Percentiles rank a stretch among this genome's conserved stretches.
These are phyloP conservation scores for Sapria himalayana DNA, from an alignment of 345 rosid species.

Conservation along the genomic window DNA sequence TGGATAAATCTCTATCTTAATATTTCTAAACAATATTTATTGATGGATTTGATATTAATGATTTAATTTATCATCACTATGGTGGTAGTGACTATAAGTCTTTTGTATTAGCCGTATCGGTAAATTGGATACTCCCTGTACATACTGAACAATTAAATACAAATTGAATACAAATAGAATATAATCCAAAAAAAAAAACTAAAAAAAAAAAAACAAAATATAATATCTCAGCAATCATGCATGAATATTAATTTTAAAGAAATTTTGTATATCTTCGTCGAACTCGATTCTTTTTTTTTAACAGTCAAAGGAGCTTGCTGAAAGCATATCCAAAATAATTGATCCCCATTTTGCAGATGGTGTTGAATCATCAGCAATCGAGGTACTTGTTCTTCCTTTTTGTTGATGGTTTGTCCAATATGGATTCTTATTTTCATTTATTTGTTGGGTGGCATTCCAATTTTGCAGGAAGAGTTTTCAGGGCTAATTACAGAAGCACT, in stretches of 20 bases:
- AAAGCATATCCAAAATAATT: constrained; percentile 75
- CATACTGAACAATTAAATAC: too few species aligned
- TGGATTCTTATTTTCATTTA: constrained; percentile 7
- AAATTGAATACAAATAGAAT: too few species aligned
- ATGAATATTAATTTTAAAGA: neutral
- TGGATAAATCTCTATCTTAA: too few species aligned
- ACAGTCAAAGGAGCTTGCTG: constrained; percentile 89
- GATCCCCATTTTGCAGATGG: constrained; percentile 67
- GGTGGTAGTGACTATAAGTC: too few species aligned
- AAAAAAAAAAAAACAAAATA: too few species aligned
- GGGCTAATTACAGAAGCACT: constrained; percentile 78
- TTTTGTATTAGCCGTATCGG: too few species aligned
- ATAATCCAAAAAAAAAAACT: too few species aligned
- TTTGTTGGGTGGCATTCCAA: constrained; percentile 9
- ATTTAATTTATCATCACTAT: too few species aligned
- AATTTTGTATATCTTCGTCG: constrained; percentile 4
- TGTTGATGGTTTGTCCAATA: constrained; percentile 2
- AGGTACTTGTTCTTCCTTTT: constrained; percentile 30
- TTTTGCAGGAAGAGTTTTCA: constrained; percentile 82
- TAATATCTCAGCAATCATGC: too few species aligned
- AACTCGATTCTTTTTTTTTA: constrained; percentile 14
- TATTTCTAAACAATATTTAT: too few species aligned
- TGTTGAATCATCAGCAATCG: constrained; percentile 78
- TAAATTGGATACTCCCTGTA: too few species aligned
- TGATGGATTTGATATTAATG: too few species aligned